Conservation (phyloP, 2,329 filamentous ascomycete genomes). For the Ceratocystis eucalypticola region DNA sequence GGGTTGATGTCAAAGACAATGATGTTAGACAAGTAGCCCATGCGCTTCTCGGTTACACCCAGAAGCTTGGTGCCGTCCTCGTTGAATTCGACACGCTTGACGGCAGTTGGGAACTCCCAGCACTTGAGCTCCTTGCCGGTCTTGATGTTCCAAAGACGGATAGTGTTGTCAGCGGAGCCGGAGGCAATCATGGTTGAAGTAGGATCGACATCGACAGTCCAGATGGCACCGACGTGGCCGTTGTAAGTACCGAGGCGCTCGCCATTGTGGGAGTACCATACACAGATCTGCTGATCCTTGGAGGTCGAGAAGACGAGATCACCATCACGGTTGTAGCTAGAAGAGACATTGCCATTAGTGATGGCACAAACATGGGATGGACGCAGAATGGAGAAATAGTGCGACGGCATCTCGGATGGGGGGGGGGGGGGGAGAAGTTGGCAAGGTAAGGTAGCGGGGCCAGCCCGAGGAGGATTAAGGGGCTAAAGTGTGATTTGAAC, state of each 20-base stretch:
- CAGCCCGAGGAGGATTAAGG: slow-evolving; percentile 19
- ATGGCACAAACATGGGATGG: neutral
- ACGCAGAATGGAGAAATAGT: neutral
- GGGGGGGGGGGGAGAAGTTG: neutral
- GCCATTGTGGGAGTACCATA: slow-evolving; percentile 94
- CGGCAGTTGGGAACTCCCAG: slow-evolving; percentile 93
- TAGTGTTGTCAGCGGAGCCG: slow-evolving; percentile 95
- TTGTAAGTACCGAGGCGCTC: slow-evolving; percentile 94
- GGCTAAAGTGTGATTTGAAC: no score
- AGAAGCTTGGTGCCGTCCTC: slow-evolving; percentile 83
- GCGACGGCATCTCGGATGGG: neutral
- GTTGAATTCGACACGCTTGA: slow-evolving; percentile 96
- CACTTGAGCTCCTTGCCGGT: slow-evolving; percentile 86
- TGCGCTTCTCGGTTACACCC: slow-evolving; percentile 95
- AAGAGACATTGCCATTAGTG: slow-evolving; percentile 19
- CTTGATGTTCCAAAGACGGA: slow-evolving; percentile 92
- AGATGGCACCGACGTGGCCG: slow-evolving; percentile 94
- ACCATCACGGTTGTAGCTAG: slow-evolving; percentile 81
- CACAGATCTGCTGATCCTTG: slow-evolving; percentile 95
- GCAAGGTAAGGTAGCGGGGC: slow-evolving; percentile 1
- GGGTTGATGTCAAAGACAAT: slow-evolving; percentile 80
- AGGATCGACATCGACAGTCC: slow-evolving; percentile 95
- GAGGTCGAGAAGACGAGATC: slow-evolving; percentile 91
- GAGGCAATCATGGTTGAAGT: slow-evolving; percentile 84
- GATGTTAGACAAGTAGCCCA: slow-evolving; percentile 89